phyloP scores from a whole-genome alignment of 148 eudicot species.

The Hydrangea macrophylla region DNA sequence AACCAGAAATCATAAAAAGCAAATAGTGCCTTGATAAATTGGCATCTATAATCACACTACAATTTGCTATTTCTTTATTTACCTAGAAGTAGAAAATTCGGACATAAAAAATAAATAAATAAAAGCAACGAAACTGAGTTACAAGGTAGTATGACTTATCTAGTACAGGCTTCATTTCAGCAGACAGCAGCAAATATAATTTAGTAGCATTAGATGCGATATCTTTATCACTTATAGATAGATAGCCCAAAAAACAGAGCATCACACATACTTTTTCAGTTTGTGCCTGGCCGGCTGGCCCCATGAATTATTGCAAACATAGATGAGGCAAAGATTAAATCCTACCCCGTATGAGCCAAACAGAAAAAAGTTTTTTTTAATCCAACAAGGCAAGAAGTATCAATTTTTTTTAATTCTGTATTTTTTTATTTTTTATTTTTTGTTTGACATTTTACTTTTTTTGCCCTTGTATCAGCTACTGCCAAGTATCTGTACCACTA shows the following conservation, averaged over 20 bases:
- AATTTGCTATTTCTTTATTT: too few relatives aligned
- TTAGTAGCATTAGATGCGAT: neutral
- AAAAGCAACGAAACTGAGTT: neutral
- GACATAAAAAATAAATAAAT: neutral
- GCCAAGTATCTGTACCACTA: neutral
- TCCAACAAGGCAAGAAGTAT: too few relatives aligned
- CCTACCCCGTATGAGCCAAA: neutral
- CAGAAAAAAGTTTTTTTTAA: neutral
- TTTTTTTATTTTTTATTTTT: too few relatives aligned
- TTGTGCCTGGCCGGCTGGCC: slow-evolving; percentile 9
- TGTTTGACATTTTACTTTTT: too few relatives aligned
- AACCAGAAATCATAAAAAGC: too few relatives aligned
- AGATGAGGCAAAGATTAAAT: slow-evolving; percentile 9
- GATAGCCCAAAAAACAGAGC: slow-evolving; percentile 4
- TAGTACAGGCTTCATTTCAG: neutral
- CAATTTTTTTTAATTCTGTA: too few relatives aligned
- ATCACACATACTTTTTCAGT: neutral
- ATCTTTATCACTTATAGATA: neutral
- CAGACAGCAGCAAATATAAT: neutral
- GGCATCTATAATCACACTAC: too few relatives aligned
- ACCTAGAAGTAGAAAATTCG: too few relatives aligned
- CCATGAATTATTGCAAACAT: slow-evolving; percentile 12
- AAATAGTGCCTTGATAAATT: too few relatives aligned
- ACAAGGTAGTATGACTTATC: neutral
- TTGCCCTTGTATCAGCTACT: neutral